A percentile compares a stretch with the other conserved stretches of the same genome.
phyloP scores from a whole-genome alignment of 208 protist species.

The Acanthamoeba castellanii region DNA sequence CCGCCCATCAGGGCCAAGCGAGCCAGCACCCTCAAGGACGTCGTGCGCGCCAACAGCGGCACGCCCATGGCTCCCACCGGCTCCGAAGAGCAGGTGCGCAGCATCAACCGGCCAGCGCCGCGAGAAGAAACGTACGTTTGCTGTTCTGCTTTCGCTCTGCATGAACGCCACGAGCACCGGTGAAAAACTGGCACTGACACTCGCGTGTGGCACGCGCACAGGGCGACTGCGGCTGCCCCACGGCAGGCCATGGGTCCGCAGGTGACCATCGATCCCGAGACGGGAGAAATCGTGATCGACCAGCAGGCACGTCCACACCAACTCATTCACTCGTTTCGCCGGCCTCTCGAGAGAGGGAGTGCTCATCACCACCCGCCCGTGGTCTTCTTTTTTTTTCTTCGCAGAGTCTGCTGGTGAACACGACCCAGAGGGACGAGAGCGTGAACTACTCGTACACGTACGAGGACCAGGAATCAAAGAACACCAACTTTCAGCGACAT shows the following conservation, averaged over 20 bases:
- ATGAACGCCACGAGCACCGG: background rate
- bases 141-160: background rate
- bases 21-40: slow-evolving; percentile 60
- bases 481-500: slow-evolving; percentile 70
- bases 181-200: no score
- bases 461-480: slow-evolving; percentile 19
- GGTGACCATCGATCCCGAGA: slow-evolving; percentile 42
- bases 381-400: background rate
- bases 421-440: background rate
- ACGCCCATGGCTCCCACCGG: background rate
- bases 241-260: background rate
- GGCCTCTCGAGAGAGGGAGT: background rate
- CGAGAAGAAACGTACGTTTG: background rate
- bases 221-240: background rate
- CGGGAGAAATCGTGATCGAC: slow-evolving; percentile 44
- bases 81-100: slow-evolving; percentile 31
- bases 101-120: background rate
- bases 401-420: slow-evolving; percentile 63
- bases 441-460: slow-evolving; percentile 4
- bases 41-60: slow-evolving; percentile 31
- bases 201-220: background rate
- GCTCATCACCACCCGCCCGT: background rate
- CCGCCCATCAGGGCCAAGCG: slow-evolving; percentile 14
- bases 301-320: background rate
- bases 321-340: background rate